Conservation (phyloP, 2,329 filamentous ascomycete species). For the Calonectria ilicicola region DNA sequence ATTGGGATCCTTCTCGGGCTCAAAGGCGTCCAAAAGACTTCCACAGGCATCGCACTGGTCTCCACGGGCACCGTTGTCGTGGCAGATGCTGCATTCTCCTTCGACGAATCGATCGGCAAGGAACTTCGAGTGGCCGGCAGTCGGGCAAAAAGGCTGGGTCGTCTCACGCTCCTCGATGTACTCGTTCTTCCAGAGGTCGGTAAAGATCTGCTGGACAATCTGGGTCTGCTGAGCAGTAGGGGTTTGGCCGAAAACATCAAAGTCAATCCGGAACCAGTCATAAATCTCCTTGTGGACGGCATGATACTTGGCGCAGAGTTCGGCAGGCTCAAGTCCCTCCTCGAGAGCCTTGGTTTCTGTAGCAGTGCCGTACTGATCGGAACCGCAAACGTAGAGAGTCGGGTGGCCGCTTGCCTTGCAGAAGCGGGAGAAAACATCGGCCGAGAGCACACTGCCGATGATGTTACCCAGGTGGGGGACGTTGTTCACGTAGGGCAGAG, state of each 20-base stretch:
- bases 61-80: constrained; percentile 77
- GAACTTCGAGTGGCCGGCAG: constrained; percentile 78
- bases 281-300: constrained; percentile 91
- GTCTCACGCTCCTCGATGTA: constrained; percentile 89
- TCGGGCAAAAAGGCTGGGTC: constrained; percentile 85
- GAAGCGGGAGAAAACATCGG: constrained; percentile 87
- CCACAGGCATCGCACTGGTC: constrained; percentile 84
- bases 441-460: constrained; percentile 87
- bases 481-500: constrained; percentile 84
- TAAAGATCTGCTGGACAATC: constrained; percentile 93
- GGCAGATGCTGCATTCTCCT: constrained; percentile 81
- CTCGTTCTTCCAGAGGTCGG: constrained; percentile 87
- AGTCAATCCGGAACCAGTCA: constrained; percentile 94
- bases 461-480: constrained; percentile 91
- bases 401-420: constrained; percentile 83
- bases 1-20: constrained; percentile 59
- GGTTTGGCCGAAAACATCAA: constrained; percentile 95
- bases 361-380: constrained; percentile 95
- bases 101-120: constrained; percentile 90
- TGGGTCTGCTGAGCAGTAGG: constrained; percentile 90
- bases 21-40: constrained; percentile 76
- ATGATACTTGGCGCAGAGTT: constrained; percentile 94
- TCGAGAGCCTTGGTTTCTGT: constrained; percentile 96
- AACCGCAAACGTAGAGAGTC: constrained; percentile 87
- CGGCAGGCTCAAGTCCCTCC: constrained; percentile 82